Evolutionary conservation across 345 rosid genomes (phyloP).

Genomic region (Excoecaria cochinchinensis): DNA sequence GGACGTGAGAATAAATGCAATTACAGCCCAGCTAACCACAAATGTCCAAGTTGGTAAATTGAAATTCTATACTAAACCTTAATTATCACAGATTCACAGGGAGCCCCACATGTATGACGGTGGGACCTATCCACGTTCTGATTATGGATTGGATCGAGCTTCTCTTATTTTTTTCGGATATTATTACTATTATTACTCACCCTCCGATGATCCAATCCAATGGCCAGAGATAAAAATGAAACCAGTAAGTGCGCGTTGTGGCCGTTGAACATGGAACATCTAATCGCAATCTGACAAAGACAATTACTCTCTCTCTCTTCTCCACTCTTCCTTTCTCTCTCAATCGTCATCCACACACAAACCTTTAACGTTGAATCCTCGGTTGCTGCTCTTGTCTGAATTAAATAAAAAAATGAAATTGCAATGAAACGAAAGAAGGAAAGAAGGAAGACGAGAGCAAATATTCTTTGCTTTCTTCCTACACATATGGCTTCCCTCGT

Average conservation of each 20-base stretch:
- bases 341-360: neutral
- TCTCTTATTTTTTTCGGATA: too few species aligned
- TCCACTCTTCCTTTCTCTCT: neutral
- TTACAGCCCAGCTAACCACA: neutral
- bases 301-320: conserved; percentile 11
- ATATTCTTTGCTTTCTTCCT: neutral
- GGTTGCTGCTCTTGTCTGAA: too few species aligned
- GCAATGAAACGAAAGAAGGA: conserved; percentile 7
- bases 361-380: neutral
- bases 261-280: conserved; percentile 28
- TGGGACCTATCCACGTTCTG: too few species aligned
- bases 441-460: neutral
- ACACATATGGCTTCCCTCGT: conserved; percentile 21
- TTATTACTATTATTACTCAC: neutral
- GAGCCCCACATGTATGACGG: neutral
- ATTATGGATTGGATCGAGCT: neutral
- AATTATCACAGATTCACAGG: neutral
- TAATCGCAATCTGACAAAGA: conserved; percentile 21
- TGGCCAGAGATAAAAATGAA: neutral
- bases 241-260: neutral
- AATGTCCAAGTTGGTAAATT: neutral
- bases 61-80: neutral
- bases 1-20: too few species aligned
- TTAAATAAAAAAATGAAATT: too few species aligned
- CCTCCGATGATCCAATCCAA: neutral